Percentiles rank a stretch among this genome's conserved stretches.
Conservation (phyloP, 2,329 filamentous ascomycete species). For the Emmonsia crescens region DNA sequence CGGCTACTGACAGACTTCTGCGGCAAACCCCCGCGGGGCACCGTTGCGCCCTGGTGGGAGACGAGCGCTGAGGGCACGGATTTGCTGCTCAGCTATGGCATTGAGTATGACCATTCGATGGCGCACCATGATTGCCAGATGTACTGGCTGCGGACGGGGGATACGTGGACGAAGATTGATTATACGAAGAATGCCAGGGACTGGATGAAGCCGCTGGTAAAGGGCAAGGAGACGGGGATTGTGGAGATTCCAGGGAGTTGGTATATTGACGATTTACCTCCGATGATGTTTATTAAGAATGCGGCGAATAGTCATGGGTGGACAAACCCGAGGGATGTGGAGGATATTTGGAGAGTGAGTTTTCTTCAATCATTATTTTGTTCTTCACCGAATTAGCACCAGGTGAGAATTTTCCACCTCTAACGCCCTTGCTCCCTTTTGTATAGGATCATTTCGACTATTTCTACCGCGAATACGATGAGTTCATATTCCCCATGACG, state of each 20-base stretch:
- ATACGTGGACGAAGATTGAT: conserved; percentile 37
- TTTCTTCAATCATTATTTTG: neutral
- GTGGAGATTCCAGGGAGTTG: conserved; percentile 37
- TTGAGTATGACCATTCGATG: conserved; percentile 38
- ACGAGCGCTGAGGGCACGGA: conserved; percentile 54
- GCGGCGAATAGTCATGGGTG: conserved; percentile 46
- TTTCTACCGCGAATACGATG: conserved; percentile 65
- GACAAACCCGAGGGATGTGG: conserved; percentile 47
- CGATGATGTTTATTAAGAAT: conserved; percentile 39
- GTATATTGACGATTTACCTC: conserved; percentile 36
- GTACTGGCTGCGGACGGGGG: conserved; percentile 35
- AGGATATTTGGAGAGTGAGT: conserved; percentile 45
- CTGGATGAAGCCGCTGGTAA: conserved; percentile 42
- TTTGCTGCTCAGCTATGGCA: conserved; percentile 32
- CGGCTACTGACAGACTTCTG: conserved; percentile 61
- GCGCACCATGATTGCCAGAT: conserved; percentile 36
- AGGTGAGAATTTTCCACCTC: too few species aligned
- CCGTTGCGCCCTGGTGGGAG: conserved; percentile 69
- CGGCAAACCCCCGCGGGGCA: conserved; percentile 62
- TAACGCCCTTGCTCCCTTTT: neutral
- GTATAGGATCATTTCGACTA: conserved; percentile 54
- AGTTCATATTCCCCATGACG: conserved; percentile 67
- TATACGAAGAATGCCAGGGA: conserved; percentile 32
- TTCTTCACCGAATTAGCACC: neutral
- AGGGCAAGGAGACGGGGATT: conserved; percentile 29